Conservation (phyloP, 2,329 filamentous ascomycete species). For the Apiospora rasikravindrae region DNA sequence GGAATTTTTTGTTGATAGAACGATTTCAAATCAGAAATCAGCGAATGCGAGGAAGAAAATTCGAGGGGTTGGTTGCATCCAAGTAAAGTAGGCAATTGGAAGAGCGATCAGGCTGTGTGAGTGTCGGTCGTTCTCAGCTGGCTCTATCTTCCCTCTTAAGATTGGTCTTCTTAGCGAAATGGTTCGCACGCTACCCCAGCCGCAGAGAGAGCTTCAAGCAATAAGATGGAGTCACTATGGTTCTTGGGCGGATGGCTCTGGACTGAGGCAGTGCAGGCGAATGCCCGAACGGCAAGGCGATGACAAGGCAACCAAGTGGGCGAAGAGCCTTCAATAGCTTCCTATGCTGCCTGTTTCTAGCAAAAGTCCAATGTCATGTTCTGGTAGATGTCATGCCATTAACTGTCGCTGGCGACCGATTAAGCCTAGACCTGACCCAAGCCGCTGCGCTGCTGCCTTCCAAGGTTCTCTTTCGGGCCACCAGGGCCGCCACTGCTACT, state of each 20-base stretch:
- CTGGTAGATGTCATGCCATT: neutral
- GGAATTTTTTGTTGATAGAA: neutral
- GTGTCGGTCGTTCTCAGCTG: neutral
- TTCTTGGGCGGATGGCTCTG: neutral
- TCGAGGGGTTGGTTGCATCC: neutral
- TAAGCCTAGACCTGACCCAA: neutral
- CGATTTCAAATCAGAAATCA: neutral
- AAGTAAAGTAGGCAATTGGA: neutral
- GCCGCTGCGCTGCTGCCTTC: neutral
- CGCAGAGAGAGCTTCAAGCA: neutral
- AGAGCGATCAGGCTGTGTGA: neutral
- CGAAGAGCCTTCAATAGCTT: neutral
- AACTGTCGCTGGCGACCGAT: neutral
- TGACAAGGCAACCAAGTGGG: neutral
- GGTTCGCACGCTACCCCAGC: neutral
- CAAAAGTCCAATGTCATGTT: neutral
- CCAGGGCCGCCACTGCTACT: neutral
- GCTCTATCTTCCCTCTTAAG: neutral
- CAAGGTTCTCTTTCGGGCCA: too few species aligned
- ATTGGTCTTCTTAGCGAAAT: neutral
- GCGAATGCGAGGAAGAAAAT: neutral
- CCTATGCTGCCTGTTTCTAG: neutral
- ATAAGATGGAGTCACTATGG: neutral
- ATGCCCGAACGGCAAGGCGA: neutral
- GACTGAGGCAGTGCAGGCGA: too few species aligned